Percentiles rank a stretch among this genome's conserved stretches.
phyloP scores from a whole-genome alignment of 2,329 filamentous ascomycete species.

The Colletotrichum sp. region DNA sequence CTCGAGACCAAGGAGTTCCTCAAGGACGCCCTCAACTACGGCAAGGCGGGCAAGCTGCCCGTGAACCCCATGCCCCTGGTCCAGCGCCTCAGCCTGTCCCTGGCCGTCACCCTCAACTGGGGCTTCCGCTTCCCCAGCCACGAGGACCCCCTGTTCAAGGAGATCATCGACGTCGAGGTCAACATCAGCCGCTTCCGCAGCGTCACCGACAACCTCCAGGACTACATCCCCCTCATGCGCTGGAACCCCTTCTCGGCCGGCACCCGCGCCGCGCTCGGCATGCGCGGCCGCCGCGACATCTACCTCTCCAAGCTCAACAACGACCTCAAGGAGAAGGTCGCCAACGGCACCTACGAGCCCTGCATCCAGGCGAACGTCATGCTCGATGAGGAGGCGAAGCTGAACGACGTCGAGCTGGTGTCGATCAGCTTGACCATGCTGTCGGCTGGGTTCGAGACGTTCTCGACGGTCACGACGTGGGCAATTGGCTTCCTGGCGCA shows the following conservation, averaged over 20 bases:
- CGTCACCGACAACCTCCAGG: slow-evolving; percentile 25
- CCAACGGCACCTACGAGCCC: slow-evolving; percentile 65
- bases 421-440: slow-evolving; percentile 71
- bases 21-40: slow-evolving; percentile 64
- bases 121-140: slow-evolving; percentile 51
- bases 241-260: slow-evolving; percentile 1
- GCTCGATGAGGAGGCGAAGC: slow-evolving; percentile 62
- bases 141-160: slow-evolving; percentile 20
- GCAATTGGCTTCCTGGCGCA: slow-evolving; percentile 31
- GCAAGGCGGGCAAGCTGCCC: slow-evolving; percentile 57
- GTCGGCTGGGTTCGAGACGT: slow-evolving; percentile 45
- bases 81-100: slow-evolving; percentile 68
- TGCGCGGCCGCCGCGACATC: slow-evolving; percentile 23
- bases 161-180: slow-evolving; percentile 26
- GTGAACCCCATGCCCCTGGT: slow-evolving; percentile 68
- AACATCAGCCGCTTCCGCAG: slow-evolving; percentile 25
- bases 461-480: slow-evolving; percentile 31
- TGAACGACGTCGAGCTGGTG: slow-evolving; percentile 59
- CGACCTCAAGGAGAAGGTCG: slow-evolving; percentile 24
- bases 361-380: slow-evolving; percentile 72
- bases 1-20: slow-evolving; percentile 64
- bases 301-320: slow-evolving; percentile 24
- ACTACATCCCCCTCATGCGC: slow-evolving; percentile 26
- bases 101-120: slow-evolving; percentile 68
- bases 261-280: slow-evolving; percentile 17